A percentile compares a stretch with the other conserved stretches of the same genome.
phyloP scores from a whole-genome alignment of 2,329 filamentous ascomycete species.

The Hymenoscyphus linearis region DNA sequence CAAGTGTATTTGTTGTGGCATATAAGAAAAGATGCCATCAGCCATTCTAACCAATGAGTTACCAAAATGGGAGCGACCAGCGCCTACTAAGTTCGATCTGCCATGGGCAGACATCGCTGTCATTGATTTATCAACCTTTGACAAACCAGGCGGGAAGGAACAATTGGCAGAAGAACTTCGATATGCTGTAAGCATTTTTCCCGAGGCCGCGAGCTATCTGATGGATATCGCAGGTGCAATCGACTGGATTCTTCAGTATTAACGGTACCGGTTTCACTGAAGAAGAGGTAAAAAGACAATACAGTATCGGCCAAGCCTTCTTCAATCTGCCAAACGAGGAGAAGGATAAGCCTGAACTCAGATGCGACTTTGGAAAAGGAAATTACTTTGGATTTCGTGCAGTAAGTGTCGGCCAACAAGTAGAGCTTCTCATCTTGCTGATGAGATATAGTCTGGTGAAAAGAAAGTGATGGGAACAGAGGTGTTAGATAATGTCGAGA shows the following conservation, averaged over 20 bases:
- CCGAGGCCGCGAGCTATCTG: conserved; percentile 11
- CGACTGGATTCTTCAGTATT: conserved; percentile 54
- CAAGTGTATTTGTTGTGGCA: not conserved
- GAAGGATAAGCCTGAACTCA: conserved; percentile 49
- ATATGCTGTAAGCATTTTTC: conserved; percentile 37
- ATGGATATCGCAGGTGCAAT: conserved; percentile 24
- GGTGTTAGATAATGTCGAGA: conserved; percentile 48
- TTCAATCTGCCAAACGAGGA: conserved; percentile 51
- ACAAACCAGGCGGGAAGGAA: conserved; percentile 44
- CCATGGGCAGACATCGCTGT: conserved; percentile 47
- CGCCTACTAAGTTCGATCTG: conserved; percentile 23
- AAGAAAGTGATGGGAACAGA: conserved; percentile 32
- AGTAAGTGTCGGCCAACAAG: not conserved
- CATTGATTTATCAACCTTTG: conserved; percentile 44
- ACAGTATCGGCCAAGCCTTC: conserved; percentile 52
- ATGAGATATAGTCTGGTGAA: conserved; percentile 4
- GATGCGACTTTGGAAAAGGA: conserved; percentile 42
- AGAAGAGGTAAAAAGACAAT: conserved; percentile 53
- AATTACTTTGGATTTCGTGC: conserved; percentile 51
- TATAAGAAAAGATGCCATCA: not conserved
- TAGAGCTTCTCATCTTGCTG: not conserved
- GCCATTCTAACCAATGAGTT: not conserved
- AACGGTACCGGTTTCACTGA: conserved; percentile 53
- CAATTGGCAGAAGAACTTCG: conserved; percentile 44
- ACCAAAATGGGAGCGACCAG: conserved; percentile 29